Base-by-base conservation (phyloP, 1,284 basidiomycete genomes). In the Sanghuangporus baumii region DNA sequence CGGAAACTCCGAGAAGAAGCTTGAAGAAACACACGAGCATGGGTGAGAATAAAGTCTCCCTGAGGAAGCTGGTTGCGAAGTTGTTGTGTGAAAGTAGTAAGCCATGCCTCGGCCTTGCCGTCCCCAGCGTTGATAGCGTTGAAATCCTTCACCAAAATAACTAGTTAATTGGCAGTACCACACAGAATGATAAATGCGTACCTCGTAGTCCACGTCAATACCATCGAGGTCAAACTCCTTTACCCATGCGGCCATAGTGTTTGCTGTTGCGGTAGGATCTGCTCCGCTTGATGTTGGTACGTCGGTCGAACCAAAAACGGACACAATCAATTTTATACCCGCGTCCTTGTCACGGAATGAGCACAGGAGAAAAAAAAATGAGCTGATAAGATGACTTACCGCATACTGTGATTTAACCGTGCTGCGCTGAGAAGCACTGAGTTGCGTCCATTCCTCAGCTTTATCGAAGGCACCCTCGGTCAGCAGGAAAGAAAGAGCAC, bases 301-400 rank as follows among this genome's bases (percentile, higher is more conserved):
- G 50, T 83, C 81, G 1, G 81, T 80, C 1, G 79, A 74, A 6
- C 85, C 86, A 64, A 87, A 87, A 1, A 74, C 75, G 26, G 83
- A 82, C 1, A 86, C 84, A 1, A 86, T 74, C 36, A 86, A 68
- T 36, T 79, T 81, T 60, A 86, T 83, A 7, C 83, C 84, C 5
- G 83, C 84, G 6, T 78, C 76, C 54, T 59, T 20, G 14, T 38
- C 18, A 37, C 9, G 20, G 36, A 18, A 59, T 38, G 51, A 18
- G 20, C 9, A 18, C 23, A 16, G 20, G 6, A 51, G n/a, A 51
- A 51, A 2, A 41, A 41, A 56, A 6, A 3, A 46, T 41, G 34
- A 23, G 9, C 18, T 40, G 12, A 51, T n/a, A 51, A n/a, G 20
- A 41, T 38, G 37, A 37, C 57, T 37, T 11, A 59, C 57, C 14